Base-by-base conservation (phyloP, 345 rosid genomes). In the Gossypium bickii region DNA sequence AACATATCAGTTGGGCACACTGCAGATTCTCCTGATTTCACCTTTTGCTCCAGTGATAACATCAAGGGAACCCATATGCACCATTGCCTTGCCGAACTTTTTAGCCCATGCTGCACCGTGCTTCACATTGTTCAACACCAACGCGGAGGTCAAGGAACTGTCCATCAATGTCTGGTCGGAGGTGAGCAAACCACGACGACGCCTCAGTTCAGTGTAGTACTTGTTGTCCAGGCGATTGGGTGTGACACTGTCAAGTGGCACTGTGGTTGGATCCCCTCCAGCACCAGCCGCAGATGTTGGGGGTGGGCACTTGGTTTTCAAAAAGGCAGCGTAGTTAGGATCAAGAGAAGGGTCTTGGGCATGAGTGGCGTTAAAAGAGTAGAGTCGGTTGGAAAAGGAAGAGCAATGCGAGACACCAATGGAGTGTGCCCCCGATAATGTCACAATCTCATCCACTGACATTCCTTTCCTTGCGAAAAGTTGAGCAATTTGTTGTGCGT, bases 391-490 rank as follows among this genome's bases (percentile, higher is more conserved):
- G 3, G 85, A 79, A 67, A 85, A 84, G 5, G 84, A 77, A 15
- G 84, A 69, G 80, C 89, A 86, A 70, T 71, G 88, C 0, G 88
- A 67, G 16, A 75, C 74, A 10, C 88, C 87, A 11, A 87, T 72
- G 15, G 85, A 80, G 68, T 87, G 87, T 0, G 86, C 87, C 24
- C 87, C 89, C 0, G 86, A 82, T 45, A 87, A 86, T 12, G 85
- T 80, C 78, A 85, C 89, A 86, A 81, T 83, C 60, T 87, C 85
- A 4, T 85, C 89, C 0, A 56, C 74, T 0, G 86, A 65, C 59
- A 82, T 16, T 12, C 89, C 89, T 51, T 87, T 87, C 4, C 72
- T 38, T 0, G 72, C 77, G 47, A 85, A 87, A 3, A 7, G 55
- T n/a, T 72, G 53, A 47, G 71, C 62, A 49, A 82, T 72, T 71